phyloP scores from a whole-genome alignment of 2,329 filamentous ascomycete genomes.

The Phoma sp. region DNA sequence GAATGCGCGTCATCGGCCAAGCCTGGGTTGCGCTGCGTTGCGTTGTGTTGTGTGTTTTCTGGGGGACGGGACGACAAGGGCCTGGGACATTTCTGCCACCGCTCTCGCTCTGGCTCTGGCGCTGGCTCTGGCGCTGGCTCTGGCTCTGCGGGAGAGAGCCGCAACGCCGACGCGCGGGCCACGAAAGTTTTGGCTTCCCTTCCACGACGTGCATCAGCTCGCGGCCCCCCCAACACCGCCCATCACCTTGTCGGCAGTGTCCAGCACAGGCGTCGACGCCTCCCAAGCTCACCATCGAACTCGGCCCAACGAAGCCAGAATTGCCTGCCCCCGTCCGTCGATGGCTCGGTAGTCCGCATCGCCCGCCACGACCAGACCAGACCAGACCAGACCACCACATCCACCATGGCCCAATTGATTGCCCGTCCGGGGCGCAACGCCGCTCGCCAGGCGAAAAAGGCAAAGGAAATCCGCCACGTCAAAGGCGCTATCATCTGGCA shows the following conservation, averaged over 20 bases:
- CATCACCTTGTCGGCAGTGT: not conserved
- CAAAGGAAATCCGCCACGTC: slow-evolving; percentile 51
- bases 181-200: not conserved
- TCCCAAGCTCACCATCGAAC: not conserved
- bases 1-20: not conserved
- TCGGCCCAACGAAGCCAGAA: not conserved
- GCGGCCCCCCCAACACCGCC: not conserved
- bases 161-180: not conserved
- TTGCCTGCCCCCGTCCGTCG: slow-evolving; percentile 1
- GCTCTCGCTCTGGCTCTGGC: slow-evolving; percentile 15
- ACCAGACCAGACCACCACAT: slow-evolving; percentile 63
- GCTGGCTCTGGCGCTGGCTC: slow-evolving; percentile 5
- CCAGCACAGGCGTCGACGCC: not conserved
- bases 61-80: not conserved
- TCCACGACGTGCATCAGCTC: not conserved
- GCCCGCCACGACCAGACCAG: slow-evolving; percentile 50
- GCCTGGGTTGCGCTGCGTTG: too few species aligned
- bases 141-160: not conserved
- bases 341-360: slow-evolving; percentile 39
- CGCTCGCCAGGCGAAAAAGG: slow-evolving; percentile 37
- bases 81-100: slow-evolving; percentile 22
- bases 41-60: too few species aligned
- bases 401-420: slow-evolving; percentile 44
- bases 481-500: slow-evolving; percentile 44
- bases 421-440: slow-evolving; percentile 31